Percentiles rank a stretch among this genome's conserved stretches.
These are phyloP conservation scores for Ceratocystis huliohia DNA, from an alignment of 2,329 filamentous ascomycete species.

Conservation along the genomic window DNA sequence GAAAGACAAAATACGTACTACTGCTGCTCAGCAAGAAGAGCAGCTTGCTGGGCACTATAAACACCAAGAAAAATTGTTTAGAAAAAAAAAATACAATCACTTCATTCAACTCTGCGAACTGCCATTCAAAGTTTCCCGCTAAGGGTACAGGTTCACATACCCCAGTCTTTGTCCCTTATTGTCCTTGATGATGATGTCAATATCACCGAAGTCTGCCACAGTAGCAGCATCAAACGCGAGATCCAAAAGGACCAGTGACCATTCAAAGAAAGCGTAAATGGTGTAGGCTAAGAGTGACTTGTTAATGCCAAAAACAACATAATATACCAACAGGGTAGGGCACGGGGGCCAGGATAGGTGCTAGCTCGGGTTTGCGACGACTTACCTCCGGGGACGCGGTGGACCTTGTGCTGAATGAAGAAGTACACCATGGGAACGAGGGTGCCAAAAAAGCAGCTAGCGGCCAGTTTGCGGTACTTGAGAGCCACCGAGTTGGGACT, in stretches of 20 bases:
- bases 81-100: conserved; percentile 19
- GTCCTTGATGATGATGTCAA: conserved; percentile 81
- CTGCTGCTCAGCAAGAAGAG: conserved; percentile 17
- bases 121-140: conserved; percentile 31
- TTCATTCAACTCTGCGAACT: conserved; percentile 5
- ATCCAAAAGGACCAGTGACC: conserved; percentile 87
- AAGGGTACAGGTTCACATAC: conserved; percentile 93
- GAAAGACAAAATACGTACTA: conserved; percentile 31
- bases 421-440: conserved; percentile 86
- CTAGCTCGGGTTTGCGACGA: not conserved
- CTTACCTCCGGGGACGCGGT: conserved; percentile 83
- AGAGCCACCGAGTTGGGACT: conserved; percentile 71
- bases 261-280: conserved; percentile 95
- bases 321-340: not conserved
- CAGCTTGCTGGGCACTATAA: conserved; percentile 18
- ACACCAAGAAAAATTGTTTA: conserved; percentile 20
- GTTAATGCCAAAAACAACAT: conserved; percentile 19
- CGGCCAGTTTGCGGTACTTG: conserved; percentile 78
- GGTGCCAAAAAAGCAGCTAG: conserved; percentile 75
- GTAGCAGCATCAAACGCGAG: conserved; percentile 95
- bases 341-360: too few relatives aligned
- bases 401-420: conserved; percentile 97
- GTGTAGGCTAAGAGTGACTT: conserved; percentile 61
- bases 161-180: conserved; percentile 84
- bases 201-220: conserved; percentile 74